Base-by-base conservation (phyloP, 306 rosid genomes). In the Canavalia ensiformis region DNA sequence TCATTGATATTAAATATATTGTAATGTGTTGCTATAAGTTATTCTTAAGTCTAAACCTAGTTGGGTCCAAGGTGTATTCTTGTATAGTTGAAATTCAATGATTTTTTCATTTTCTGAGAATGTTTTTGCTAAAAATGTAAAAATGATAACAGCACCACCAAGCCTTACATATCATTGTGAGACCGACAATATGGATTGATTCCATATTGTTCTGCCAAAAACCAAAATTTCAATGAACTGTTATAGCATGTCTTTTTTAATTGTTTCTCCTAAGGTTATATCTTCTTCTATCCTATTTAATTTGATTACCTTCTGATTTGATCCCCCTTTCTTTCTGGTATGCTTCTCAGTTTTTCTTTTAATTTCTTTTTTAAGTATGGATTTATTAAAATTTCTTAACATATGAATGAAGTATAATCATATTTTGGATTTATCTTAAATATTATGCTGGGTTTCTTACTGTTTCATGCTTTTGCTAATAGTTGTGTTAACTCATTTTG, bases 381-480 rank as follows among this genome's bases (percentile, higher is more conserved):
- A 4, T 35, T 70, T 72, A 54, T 49, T 31, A 56, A 71, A 70
- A 6, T 29, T 29, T 31, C 29, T 70, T 70, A 9, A 47, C 29
- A 9, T 45, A 25, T 35, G 7, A 18, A 18, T 18, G 25, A 18
- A 6, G 9, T 50, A 50, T 34, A 51, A 72, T 72, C 51, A 35
- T 72, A 54, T 72, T 72, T 54, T 18, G 37, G 69, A 33, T 44
- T 57, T 74, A 57, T 60, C 68, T 57, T 8, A 1, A 74, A 57
- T 59, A 73, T 30, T 59, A 12, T 45, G 47, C 46, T 7, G 10
- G 30, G 34, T 18, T 18, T 18, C 39, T 30, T 73, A 5, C 50
- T 10, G 78, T 56, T 55, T 73, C 34, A 31, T 10, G 29, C 25
- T 28, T 45, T 31, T 8, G 1, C 46, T 3, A 71, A 71, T 71